phyloP scores from a whole-genome alignment of 2,329 filamentous ascomycete genomes.

The Colletotrichum ledebouriae region DNA sequence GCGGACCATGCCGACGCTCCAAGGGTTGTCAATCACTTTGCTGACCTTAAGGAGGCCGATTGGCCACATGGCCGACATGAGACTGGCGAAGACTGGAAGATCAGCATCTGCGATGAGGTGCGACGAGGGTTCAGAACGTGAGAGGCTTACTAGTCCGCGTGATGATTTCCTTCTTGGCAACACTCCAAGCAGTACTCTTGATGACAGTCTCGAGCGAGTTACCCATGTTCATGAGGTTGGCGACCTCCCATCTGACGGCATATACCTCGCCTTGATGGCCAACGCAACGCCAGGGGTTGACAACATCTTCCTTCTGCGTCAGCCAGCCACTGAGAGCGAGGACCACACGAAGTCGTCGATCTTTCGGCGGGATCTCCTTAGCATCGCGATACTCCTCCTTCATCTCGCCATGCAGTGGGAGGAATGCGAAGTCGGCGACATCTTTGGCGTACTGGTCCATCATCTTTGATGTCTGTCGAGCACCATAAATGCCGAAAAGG shows the following conservation, averaged over 20 bases:
- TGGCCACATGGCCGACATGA: conserved; percentile 74
- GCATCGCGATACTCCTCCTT: conserved; percentile 61
- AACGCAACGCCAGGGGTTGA: conserved; percentile 82
- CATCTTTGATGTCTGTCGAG: conserved; percentile 85
- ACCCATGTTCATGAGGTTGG: conserved; percentile 82
- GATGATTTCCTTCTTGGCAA: conserved; percentile 68
- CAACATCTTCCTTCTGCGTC: conserved; percentile 77
- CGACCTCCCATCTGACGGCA: conserved; percentile 85
- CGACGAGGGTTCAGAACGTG: background rate
- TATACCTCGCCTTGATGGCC: conserved; percentile 83
- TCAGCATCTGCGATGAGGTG: conserved; percentile 7
- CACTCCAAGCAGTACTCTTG: conserved; percentile 83
- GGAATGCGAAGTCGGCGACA: conserved; percentile 88
- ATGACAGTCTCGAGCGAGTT: conserved; percentile 82
- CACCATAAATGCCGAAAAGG: conserved; percentile 92
- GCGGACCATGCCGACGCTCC: conserved; percentile 80
- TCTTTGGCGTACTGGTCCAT: conserved; percentile 90
- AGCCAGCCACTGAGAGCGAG: conserved; percentile 89
- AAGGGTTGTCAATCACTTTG: conserved; percentile 85
- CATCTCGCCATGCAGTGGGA: conserved; percentile 74
- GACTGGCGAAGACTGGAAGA: conserved; percentile 63
- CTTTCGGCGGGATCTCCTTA: conserved; percentile 65
- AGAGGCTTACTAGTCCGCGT: conserved; percentile 60
- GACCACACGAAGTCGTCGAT: conserved; percentile 82
- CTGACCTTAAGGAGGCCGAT: conserved; percentile 74